These are phyloP conservation scores for Myxozyma nipponensis DNA, from an alignment of 805 yeast species.

Conservation along the genomic window DNA sequence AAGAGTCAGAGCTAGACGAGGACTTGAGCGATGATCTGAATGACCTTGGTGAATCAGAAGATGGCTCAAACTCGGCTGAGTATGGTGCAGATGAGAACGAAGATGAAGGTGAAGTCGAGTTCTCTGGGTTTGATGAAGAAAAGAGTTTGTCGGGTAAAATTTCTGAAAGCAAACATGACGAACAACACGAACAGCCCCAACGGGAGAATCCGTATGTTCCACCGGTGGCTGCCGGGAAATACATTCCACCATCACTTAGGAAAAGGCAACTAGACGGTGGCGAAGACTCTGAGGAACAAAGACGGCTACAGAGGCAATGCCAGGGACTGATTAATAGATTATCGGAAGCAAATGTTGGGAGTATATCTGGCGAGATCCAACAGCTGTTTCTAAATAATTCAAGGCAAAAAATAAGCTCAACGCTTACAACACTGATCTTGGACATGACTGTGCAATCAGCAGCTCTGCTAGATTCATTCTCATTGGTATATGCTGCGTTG, in stretches of 20 bases:
- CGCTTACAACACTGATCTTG: conserved; percentile 57
- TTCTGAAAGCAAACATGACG: conserved; percentile 30
- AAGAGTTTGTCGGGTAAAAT: conserved; percentile 30
- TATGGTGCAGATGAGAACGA: conserved; percentile 1
- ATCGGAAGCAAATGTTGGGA: conserved; percentile 77
- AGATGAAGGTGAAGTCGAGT: conserved; percentile 15
- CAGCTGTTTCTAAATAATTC: conserved; percentile 62
- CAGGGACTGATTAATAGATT: conserved; percentile 83
- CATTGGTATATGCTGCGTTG: conserved; percentile 73
- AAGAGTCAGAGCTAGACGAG: conserved; percentile 26
- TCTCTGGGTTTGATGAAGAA: conserved; percentile 30
- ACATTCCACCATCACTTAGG: conserved; percentile 86
- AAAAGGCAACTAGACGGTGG: conserved; percentile 43
- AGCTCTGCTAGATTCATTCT: conserved; percentile 70
- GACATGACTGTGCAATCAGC: conserved; percentile 64
- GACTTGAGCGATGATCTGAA: conserved; percentile 14
- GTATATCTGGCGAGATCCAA: conserved; percentile 67
- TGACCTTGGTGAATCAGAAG: conserved; percentile 19
- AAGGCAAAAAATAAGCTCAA: conserved; percentile 73
- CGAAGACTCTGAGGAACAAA: conserved; percentile 46
- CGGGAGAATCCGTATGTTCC: conserved; percentile 76
- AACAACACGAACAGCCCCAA: too few relatives aligned
- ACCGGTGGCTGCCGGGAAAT: conserved; percentile 50
- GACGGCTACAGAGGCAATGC: conserved; percentile 55
- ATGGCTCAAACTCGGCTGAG: background rate